Conservation (phyloP, 2,329 filamentous ascomycete species). For the Ceratocystis cubensis region DNA sequence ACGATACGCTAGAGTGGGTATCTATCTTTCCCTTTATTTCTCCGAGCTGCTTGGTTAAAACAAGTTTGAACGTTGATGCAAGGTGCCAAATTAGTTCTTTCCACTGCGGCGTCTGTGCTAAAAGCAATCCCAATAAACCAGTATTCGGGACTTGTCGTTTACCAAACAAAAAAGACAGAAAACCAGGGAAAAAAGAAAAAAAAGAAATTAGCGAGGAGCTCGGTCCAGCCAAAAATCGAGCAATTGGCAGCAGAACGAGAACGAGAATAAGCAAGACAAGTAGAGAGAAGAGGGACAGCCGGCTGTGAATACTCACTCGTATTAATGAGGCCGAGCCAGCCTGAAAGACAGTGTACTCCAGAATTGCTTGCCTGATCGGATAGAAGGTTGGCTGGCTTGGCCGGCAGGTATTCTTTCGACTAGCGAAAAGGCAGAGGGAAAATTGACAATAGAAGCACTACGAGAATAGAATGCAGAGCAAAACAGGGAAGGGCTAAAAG, state of each 20-base stretch:
- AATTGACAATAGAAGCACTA: background rate
- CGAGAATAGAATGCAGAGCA: background rate
- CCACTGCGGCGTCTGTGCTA: slow-evolving; percentile 3
- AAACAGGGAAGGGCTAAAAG: background rate
- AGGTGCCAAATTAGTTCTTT: slow-evolving; percentile 10
- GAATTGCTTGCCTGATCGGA: too few species aligned
- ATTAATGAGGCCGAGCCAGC: too few species aligned
- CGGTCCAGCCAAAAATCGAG: background rate
- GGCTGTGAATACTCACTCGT: too few species aligned
- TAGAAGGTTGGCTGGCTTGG: background rate
- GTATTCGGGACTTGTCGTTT: slow-evolving; percentile 5
- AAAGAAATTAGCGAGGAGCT: background rate
- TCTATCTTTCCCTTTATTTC: background rate
- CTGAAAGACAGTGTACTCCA: too few species aligned
- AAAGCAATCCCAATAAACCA: slow-evolving; percentile 2
- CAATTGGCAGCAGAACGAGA: background rate
- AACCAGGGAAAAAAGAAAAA: background rate
- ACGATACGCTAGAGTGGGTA: background rate
- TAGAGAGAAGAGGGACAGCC: background rate
- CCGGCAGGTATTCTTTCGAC: background rate
- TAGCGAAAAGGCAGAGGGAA: background rate
- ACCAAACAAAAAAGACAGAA: background rate
- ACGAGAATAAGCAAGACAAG: background rate
- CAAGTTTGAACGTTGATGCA: background rate
- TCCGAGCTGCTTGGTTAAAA: background rate